Evolutionary conservation across 257 asterid genomes (phyloP).

Genomic region (Solanum medicagineum): DNA sequence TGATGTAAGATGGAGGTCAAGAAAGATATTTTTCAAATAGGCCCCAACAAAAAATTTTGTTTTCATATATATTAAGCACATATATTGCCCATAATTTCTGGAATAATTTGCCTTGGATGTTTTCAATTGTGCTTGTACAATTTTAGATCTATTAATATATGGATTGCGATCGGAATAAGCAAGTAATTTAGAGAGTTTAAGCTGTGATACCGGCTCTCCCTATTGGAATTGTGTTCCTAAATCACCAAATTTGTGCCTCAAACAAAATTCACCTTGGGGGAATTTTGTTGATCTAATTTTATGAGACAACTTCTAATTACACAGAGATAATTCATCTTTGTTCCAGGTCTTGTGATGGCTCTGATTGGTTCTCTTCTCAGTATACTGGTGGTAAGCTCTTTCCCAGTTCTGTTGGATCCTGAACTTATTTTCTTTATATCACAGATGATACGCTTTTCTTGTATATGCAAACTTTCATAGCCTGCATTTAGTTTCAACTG

Average conservation of each 20-base stretch:
- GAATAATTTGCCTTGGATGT: not conserved
- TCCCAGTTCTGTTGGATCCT: not conserved
- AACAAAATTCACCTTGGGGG: not conserved
- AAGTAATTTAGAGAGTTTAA: not conserved
- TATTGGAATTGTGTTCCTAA: not conserved
- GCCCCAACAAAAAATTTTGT: not conserved
- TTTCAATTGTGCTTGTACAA: not conserved
- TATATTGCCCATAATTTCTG: not conserved
- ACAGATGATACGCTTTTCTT: not conserved
- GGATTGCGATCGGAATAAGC: not conserved
- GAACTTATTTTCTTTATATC: not conserved
- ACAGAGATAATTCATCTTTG: not conserved
- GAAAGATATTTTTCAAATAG: not conserved
- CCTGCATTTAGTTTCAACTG: not conserved
- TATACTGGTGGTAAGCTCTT: slow-evolving; percentile 53
- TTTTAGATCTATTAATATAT: not conserved
- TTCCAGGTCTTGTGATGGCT: slow-evolving; percentile 81
- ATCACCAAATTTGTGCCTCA: not conserved
- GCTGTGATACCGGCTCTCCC: not conserved
- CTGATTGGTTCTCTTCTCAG: slow-evolving; percentile 67
- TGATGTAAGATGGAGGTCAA: not conserved
- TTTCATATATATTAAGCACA: not conserved
- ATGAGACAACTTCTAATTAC: not conserved
- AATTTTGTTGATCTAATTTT: not conserved
- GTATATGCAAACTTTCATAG: not conserved